Evolutionary conservation across 805 yeast species (phyloP).

Genomic region (Schwanniomyces vanrijiae): DNA sequence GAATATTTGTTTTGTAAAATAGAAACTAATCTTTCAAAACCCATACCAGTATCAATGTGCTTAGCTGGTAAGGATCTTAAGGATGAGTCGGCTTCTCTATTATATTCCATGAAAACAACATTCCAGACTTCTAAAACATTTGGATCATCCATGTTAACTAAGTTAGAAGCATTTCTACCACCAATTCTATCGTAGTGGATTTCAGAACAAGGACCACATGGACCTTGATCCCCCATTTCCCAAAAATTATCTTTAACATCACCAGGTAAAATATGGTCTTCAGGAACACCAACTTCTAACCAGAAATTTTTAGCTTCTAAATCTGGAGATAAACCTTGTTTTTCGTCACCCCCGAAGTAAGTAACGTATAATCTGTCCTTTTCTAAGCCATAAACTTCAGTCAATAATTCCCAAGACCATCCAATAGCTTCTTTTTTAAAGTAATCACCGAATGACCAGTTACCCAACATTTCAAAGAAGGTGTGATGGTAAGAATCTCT

Average conservation of each 20-base stretch:
- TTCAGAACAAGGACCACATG: slow-evolving; percentile 99
- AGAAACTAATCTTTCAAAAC: slow-evolving; percentile 95
- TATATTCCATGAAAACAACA: slow-evolving; percentile 93
- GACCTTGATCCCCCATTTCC: slow-evolving; percentile 99
- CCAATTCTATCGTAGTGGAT: slow-evolving; percentile 98
- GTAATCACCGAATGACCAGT: slow-evolving; percentile 99
- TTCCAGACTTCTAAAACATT: slow-evolving; percentile 98
- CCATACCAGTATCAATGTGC: slow-evolving; percentile 98
- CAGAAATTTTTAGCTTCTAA: slow-evolving; percentile 87
- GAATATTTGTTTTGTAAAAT: slow-evolving; percentile 88
- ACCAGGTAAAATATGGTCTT: slow-evolving; percentile 92
- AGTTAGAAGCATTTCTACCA: slow-evolving; percentile 88
- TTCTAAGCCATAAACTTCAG: slow-evolving; percentile 78
- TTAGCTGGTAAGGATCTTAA: slow-evolving; percentile 86
- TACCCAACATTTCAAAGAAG: slow-evolving; percentile 98
- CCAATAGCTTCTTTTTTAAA: slow-evolving; percentile 91
- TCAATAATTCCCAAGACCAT: slow-evolving; percentile 89
- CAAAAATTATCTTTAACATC: slow-evolving; percentile 90
- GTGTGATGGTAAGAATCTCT: slow-evolving; percentile 98
- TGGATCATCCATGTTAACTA: slow-evolving; percentile 97
- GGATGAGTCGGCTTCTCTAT: slow-evolving; percentile 85
- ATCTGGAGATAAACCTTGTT: slow-evolving; percentile 85
- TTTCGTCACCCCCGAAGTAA: slow-evolving; percentile 91
- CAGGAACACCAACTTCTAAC: slow-evolving; percentile 84
- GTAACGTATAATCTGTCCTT: slow-evolving; percentile 87